phyloP scores from a whole-genome alignment of 2,329 filamentous ascomycete species.

The Ceratocystis albifundus region DNA sequence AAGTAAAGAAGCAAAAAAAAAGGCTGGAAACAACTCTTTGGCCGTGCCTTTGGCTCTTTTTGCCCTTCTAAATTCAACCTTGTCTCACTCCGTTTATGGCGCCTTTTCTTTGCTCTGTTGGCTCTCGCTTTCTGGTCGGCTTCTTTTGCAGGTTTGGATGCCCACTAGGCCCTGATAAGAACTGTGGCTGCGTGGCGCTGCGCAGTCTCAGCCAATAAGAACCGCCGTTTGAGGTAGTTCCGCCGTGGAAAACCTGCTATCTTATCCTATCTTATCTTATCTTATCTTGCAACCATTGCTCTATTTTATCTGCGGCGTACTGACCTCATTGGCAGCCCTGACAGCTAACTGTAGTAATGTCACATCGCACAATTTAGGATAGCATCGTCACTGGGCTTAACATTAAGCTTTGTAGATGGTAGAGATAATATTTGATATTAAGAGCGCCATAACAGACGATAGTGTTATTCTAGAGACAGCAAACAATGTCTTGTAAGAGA shows the following conservation, averaged over 20 bases:
- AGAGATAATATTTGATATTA: too few relatives aligned
- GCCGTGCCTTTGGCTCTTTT: neutral
- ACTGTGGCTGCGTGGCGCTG: constrained; percentile 5
- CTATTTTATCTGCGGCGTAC: neutral
- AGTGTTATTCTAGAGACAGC: too few relatives aligned
- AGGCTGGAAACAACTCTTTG: neutral
- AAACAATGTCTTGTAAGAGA: constrained; percentile 3
- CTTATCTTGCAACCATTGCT: neutral
- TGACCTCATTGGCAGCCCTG: constrained; percentile 10
- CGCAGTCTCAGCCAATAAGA: neutral
- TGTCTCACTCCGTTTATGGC: constrained; percentile 8
- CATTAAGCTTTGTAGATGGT: neutral
- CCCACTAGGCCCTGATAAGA: constrained; percentile 7
- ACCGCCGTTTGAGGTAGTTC: too few relatives aligned
- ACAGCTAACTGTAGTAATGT: neutral
- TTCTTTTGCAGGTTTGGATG: constrained; percentile 13
- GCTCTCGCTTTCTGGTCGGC: neutral
- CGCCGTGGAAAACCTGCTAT: neutral
- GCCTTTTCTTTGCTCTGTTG: neutral
- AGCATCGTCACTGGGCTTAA: neutral
- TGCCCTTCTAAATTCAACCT: constrained; percentile 10
- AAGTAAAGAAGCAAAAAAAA: neutral
- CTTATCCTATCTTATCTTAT: constrained; percentile 12
- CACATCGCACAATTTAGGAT: neutral
- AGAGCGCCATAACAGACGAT: too few relatives aligned